Conservation (phyloP, 2,329 filamentous ascomycete species). For the Hypoxylon sp. region DNA sequence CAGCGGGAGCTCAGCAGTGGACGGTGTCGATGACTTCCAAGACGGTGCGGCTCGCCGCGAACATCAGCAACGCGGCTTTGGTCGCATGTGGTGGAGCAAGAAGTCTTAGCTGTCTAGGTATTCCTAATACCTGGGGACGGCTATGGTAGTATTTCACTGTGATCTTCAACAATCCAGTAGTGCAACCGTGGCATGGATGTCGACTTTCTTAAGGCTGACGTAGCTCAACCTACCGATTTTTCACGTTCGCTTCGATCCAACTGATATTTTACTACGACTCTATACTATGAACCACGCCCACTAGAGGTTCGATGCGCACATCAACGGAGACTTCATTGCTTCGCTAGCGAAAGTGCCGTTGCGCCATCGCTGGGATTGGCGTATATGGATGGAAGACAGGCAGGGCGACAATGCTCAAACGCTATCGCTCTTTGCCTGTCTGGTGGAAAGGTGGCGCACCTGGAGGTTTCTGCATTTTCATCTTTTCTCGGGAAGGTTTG, state of each 20-base stretch:
- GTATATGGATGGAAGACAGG: conserved; percentile 37
- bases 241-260: conserved; percentile 25
- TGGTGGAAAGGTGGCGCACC: conserved; percentile 32
- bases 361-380: conserved; percentile 49
- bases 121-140: neutral
- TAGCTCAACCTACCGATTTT: conserved; percentile 51
- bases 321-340: conserved; percentile 40
- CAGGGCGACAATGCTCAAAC: conserved; percentile 51
- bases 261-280: conserved; percentile 28
- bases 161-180: conserved; percentile 39
- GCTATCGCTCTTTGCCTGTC: conserved; percentile 48
- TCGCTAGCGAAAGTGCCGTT: conserved; percentile 50
- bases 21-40: conserved; percentile 57
- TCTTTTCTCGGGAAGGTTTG: conserved; percentile 34
- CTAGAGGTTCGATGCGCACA: conserved; percentile 43
- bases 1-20: conserved; percentile 48
- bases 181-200: conserved; percentile 11
- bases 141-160: conserved; percentile 29
- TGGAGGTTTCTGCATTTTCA: conserved; percentile 35
- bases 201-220: conserved; percentile 25
- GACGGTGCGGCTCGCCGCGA: conserved; percentile 70
- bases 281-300: conserved; percentile 32
- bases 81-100: conserved; percentile 51
- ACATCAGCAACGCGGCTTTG: conserved; percentile 65
- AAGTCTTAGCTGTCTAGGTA: conserved; percentile 40